Base-by-base conservation (phyloP, 495 filamentous ascomycete genomes). In the Gamarada debralockiae region DNA sequence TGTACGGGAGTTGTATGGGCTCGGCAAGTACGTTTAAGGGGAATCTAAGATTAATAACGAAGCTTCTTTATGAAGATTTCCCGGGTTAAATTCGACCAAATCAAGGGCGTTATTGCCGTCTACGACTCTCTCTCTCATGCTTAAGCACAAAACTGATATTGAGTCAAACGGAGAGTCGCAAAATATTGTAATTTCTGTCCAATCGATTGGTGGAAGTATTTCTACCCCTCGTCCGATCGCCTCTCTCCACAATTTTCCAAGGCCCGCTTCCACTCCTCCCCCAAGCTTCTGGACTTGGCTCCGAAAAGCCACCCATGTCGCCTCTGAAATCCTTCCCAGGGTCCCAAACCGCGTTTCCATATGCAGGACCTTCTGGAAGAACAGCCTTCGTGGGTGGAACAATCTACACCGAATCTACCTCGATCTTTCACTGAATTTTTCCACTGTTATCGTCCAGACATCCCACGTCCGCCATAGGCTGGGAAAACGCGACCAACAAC, bases 351-450 rank as follows among this genome's bases (percentile, higher is more conserved):
- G 25, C 37, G 25, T 8, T 13, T 46, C 25, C n/a, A n/a, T 22
- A 13, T 15, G 20, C 53, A 43, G 45, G 27, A 38, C 40, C 18
- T 46, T 29, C 27, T 5, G 27, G 10, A 29, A 29, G 27, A 14
- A 22, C n/a, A 24, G 13, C 23, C 43, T 40, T 44, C n/a, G 43
- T 53, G 44, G 45, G 50, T 58, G 56, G 56, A 58, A 58, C 46
- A 58, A 58, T 58, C 45, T 20, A 37, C 44, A 40, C 50, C 50
- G 44, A 58, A 14, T 24, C 50, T 18, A 25, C 22, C 22, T 18
- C 21, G 14, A 25, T 38, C 14, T 36, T 39, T 29, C 41, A 44
- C 25, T 17, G 40, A n/a, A 47, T 47, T 52, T 52, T 52, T 52
- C 50, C 50, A 52, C 40, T 20, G 14, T 10, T 27, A 20, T 37